These are phyloP conservation scores for Tagetes patula DNA, from an alignment of 129 eudicot species.

Conservation along the genomic window DNA sequence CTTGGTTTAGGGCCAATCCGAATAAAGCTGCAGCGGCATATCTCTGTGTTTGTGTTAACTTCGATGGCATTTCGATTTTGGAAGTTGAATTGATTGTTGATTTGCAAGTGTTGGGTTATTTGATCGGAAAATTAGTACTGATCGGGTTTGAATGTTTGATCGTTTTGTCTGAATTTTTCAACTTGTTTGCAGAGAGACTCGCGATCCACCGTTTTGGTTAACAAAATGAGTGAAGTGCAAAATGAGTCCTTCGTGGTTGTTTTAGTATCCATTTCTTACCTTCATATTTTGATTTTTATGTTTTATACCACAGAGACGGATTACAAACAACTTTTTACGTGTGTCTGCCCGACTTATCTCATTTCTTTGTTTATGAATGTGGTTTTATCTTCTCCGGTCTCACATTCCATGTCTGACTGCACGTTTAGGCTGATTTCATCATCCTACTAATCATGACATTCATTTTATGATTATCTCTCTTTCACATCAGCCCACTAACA, in stretches of 20 bases:
- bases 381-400: no score
- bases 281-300: background rate
- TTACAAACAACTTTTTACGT: no score
- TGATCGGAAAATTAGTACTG: conserved; percentile 9
- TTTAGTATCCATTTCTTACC: background rate
- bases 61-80: conserved; percentile 40
- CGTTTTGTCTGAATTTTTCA: conserved; percentile 12
- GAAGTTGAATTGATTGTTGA: conserved; percentile 4
- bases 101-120: conserved; percentile 11
- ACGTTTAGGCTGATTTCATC: no score
- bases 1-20: conserved; percentile 78
- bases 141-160: conserved; percentile 15
- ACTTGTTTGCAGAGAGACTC: conserved; percentile 26
- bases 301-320: no score
- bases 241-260: conserved; percentile 18
- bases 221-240: conserved; percentile 8
- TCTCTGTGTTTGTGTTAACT: conserved; percentile 64
- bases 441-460: no score
- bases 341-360: no score
- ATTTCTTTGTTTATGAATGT: no score
- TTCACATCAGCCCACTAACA: no score
- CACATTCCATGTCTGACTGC: no score
- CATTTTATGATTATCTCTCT: no score
- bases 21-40: conserved; percentile 90
- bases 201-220: conserved; percentile 32